Base-by-base conservation (phyloP, 2,329 filamentous ascomycete genomes). In the Ceratocystis cacaofunesta region DNA sequence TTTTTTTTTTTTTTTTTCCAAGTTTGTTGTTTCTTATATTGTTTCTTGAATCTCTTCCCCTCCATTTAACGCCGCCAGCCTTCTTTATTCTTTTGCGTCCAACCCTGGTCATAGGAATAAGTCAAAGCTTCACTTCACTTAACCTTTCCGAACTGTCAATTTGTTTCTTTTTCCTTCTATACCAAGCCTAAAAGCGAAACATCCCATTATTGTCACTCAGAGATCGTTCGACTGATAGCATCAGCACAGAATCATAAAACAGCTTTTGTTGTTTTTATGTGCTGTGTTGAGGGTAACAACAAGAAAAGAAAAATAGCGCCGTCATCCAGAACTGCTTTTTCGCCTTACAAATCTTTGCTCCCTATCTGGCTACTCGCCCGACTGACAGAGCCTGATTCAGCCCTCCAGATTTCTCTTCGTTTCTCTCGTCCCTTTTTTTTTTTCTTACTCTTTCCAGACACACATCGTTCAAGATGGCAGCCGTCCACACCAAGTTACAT, bases 401-500 rank as follows among this genome's bases (percentile, higher is more conserved):
- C 36, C 44, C 36, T 50, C 30, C 30, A 58, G 15, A 58, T n/a
- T 28, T 46, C 61, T 19, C 44, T 57, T 55, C 17, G 28, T 32
- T 32, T 63, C 52, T 19, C 67, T 68, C 62, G 68, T 69, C 66
- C 66, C 70, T 70, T 17, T 41, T 43, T 32, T 63, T 44, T 17
- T 66, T 68, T 22, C 22, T 64, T 25, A 25, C 68, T 69, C 66
- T 67, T 70, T 70, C 68, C 52, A 58, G 28, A 52, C 55, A 58
- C 55, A 36, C 67, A 41, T 69, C 65, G 65, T 68, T 65, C 68
- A 69, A 63, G 44, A 68, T 68, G 69, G 69, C 65, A 67, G 70
- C 66, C 63, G 70, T 67, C 63, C 71, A 65, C 66, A 71, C 61
- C 68, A 60, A 55, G 62, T 50, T 64, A 63, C 61, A 72, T 68